Evolutionary conservation across 441 rosid species (phyloP), one percentile per base, ranked within the genome.

Genomic region (Pelargonium australe): DNA sequence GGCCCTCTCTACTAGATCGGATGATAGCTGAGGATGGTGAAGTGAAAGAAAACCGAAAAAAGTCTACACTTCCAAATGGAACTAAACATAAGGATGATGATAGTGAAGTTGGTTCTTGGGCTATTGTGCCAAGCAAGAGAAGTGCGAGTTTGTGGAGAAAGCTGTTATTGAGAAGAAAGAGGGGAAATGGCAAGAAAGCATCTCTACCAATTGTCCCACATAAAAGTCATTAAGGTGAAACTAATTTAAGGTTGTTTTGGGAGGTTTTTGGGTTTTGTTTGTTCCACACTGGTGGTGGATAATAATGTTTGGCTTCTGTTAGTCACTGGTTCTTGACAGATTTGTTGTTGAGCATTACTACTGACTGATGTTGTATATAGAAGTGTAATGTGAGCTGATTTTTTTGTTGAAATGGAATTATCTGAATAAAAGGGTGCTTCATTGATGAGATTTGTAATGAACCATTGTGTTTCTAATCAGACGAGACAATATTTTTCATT

Each of bases 161-260:
- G 80, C 75, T 93, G 72, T 72, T 93, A 68, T 79, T 84, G 81
- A 81, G 95, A 81, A 87, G 77, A 83, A 91, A 78, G 85, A 87
- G 83, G 74, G 86, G 87, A 72, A 68, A 76, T 66, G 76, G 71
- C 82, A 85, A 81, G 82, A 86, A 81, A 79, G 2, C 20, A 55
- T 55, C 61, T 55, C 57, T n/a, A 2, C 23, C 61, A 55, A 4
- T 55, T 55, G 23, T 1, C 61, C 8, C 7, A 63, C 17, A 55
- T 55, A n/a, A 51, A 11, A 4, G n/a, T 51, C 57, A 51, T 51
- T 51, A 20, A 55, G 49, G 61, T 12, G 47, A 67, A 31, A 19
- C 63, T 67, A 57, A 61, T 11, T 11, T 2, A n/a, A 28, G 63
- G 49, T 62, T 4, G 57, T 51, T 19, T 12, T 16, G 7, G 61